Evolutionary conservation across 2,329 filamentous ascomycete genomes (phyloP), one percentile per base, ranked within the genome.

Genomic region (Diaporthe amygdali): DNA sequence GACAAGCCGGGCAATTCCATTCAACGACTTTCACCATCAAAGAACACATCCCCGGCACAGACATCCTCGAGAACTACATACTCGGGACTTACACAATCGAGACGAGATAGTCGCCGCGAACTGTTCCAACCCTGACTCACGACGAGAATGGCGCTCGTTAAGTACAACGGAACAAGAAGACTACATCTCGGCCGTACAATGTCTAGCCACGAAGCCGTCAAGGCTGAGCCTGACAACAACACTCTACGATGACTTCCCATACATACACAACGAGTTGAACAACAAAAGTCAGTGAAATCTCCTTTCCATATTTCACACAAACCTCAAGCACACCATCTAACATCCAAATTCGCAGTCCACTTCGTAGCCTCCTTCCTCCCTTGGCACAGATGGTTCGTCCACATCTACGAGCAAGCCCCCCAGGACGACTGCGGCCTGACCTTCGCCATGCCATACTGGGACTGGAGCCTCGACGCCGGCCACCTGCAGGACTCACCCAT

Each of bases 401-500:
- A 75, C 76, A 70, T 73, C 32, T 80, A 77, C 71, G 79, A 80
- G 66, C 73, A 77, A 25, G 77, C 78, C 12, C 73, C 80, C 25
- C 75, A 77, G 2, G 72, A 75, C 14, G 77, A 79, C 67, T 80
- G 79, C 68, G 76, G 75, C 20, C 80, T 74, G 72, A 71, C 37
- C 14, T 73, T 74, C 37, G 70, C 70, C 52, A 73, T 78, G 73
- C 70, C 75, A 78, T 74, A 63, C 41, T 63, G 59, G 59, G 59
- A 63, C 59, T 63, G 59, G 59, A 25, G 75, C 44, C 8, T 78
- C 77, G 10, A 76, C 74, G 54, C 77, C 75, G 32, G 77, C 78
- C 44, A 85, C 84, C 76, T 81, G 80, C 41, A 41, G 75, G 84
- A 85, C 74, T 87, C 84, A 83, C 27, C 59, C 3, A 9, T 63